Percentiles rank a stretch among this genome's conserved stretches.
phyloP scores from a whole-genome alignment of 345 rosid species.

The Hibiscus tridactylites region DNA sequence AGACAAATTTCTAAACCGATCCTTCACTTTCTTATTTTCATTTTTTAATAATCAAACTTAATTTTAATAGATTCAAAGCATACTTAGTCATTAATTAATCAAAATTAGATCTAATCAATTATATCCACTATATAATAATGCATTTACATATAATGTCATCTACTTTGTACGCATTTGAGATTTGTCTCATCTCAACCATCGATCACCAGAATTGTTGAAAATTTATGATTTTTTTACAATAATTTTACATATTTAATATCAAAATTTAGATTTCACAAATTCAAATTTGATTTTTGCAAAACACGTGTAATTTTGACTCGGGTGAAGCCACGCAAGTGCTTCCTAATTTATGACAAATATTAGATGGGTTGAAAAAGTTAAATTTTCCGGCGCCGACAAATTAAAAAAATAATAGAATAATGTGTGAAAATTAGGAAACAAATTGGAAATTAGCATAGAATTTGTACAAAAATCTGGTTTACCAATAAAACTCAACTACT shows the following conservation, averaged over 20 bases:
- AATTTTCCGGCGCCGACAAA: constrained; percentile 30
- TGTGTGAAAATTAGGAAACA: not conserved
- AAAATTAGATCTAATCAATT: not conserved
- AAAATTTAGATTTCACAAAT: not conserved
- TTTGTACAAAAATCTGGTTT: constrained; percentile 9
- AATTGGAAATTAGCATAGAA: not conserved
- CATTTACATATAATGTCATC: not conserved
- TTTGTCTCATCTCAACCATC: not conserved
- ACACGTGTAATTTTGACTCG: not conserved
- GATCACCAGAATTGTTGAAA: not conserved
- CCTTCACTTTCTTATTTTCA: not conserved
- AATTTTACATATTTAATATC: too few relatives aligned
- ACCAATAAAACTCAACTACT: not conserved
- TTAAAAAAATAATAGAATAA: not conserved
- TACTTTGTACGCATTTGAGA: not conserved
- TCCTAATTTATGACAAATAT: constrained; percentile 15
- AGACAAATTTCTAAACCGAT: not conserved
- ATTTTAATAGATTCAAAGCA: not conserved
- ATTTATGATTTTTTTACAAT: too few relatives aligned
- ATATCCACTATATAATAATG: not conserved
- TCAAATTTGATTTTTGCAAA: not conserved
- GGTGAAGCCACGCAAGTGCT: not conserved
- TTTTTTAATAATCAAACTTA: not conserved
- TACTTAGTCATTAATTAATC: not conserved
- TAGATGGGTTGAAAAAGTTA: not conserved